Conservation (phyloP, 768 basidiomycete genomes). For the Antrodiella citrinella region DNA sequence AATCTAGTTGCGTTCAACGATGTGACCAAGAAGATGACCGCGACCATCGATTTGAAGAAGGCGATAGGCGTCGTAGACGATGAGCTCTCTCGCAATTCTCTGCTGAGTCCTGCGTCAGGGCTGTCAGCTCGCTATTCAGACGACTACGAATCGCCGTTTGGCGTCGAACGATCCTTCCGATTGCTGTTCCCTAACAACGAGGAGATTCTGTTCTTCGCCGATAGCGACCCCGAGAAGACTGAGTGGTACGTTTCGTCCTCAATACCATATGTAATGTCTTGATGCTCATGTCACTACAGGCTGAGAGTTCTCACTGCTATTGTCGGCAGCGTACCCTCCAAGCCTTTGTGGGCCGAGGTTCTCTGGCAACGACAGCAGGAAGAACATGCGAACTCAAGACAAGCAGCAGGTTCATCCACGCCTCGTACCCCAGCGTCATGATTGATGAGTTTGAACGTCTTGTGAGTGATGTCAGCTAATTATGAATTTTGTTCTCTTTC, state of each 20-base stretch:
- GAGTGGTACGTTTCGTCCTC: conserved; percentile 54
- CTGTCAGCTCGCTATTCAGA: conserved; percentile 33
- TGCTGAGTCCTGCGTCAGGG: conserved; percentile 37
- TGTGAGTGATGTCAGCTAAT: neutral
- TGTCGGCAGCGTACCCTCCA: conserved; percentile 84
- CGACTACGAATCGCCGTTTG: conserved; percentile 56
- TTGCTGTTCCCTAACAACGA: conserved; percentile 71
- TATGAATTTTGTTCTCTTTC: neutral
- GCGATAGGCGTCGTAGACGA: conserved; percentile 73
- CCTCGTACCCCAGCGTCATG: neutral
- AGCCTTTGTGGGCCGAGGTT: conserved; percentile 90
- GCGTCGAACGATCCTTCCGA: conserved; percentile 79
- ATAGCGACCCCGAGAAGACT: conserved; percentile 80
- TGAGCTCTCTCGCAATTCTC: conserved; percentile 43
- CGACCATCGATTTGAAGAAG: conserved; percentile 87
- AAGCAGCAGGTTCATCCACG: conserved; percentile 8
- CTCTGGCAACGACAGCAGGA: conserved; percentile 76
- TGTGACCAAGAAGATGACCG: conserved; percentile 82
- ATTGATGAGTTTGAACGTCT: neutral
- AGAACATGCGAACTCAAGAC: too few relatives aligned
- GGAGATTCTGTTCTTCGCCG: conserved; percentile 86
- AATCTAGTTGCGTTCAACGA: conserved; percentile 88
- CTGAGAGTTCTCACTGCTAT: conserved; percentile 76
- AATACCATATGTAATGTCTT: neutral
- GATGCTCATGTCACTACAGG: conserved; percentile 37